Evolutionary conservation across 1,139 yeast species (phyloP).

Genomic region (Candida sanyaensis): DNA sequence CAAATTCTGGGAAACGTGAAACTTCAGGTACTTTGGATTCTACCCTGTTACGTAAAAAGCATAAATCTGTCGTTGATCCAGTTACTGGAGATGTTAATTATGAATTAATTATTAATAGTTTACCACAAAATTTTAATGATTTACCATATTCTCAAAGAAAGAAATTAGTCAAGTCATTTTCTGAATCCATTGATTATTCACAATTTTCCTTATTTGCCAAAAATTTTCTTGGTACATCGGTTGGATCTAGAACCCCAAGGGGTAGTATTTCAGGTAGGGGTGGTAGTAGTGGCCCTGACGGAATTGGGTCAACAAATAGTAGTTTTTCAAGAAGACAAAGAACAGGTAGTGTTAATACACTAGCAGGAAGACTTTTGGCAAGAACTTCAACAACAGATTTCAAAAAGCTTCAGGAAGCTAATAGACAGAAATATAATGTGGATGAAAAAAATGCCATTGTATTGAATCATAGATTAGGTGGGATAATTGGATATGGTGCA

Average conservation of each 20-base stretch:
- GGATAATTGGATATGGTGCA: slow-evolving; percentile 87
- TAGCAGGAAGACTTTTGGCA: slow-evolving; percentile 46
- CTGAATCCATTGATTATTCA: slow-evolving; percentile 56
- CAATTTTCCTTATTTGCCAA: slow-evolving; percentile 48
- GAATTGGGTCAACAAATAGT: slow-evolving; percentile 21
- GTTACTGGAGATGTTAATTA: slow-evolving; percentile 35
- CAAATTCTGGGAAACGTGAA: slow-evolving; percentile 8
- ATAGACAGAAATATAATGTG: slow-evolving; percentile 33
- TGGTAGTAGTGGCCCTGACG: slow-evolving; percentile 13
- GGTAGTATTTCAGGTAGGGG: slow-evolving; percentile 13
- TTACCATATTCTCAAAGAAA: slow-evolving; percentile 72
- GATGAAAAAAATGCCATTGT: slow-evolving; percentile 67
- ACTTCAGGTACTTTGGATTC: slow-evolving; percentile 7
- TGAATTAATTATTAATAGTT: slow-evolving; percentile 39
- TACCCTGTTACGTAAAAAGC: slow-evolving; percentile 16
- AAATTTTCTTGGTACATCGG: slow-evolving; percentile 24
- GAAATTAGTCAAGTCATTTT: slow-evolving; percentile 53
- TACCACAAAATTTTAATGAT: slow-evolving; percentile 63
- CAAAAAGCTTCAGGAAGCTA: slow-evolving; percentile 24
- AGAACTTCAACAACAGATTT: slow-evolving; percentile 41
- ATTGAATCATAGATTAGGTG: slow-evolving; percentile 64
- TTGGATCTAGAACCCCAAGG: slow-evolving; percentile 22
- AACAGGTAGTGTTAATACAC: slow-evolving; percentile 36
- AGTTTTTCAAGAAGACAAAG: slow-evolving; percentile 33
- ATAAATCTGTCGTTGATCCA: slow-evolving; percentile 24